phyloP scores from a whole-genome alignment of 2,329 filamentous ascomycete species.

The Graphilbum sp. region DNA sequence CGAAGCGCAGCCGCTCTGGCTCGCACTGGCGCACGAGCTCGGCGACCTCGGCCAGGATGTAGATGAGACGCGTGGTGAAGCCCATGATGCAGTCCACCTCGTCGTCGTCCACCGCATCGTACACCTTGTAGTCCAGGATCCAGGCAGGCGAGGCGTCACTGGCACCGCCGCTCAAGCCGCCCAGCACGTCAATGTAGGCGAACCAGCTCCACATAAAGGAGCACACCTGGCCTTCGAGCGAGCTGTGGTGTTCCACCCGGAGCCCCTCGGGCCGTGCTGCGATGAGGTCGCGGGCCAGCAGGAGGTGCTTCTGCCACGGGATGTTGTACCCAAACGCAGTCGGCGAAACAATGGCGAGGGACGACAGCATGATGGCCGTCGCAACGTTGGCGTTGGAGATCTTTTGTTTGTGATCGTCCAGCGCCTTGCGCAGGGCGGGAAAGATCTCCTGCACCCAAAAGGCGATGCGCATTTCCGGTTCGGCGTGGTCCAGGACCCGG shows the following conservation, averaged over 20 bases:
- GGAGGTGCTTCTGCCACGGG: slow-evolving; percentile 65
- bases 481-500: slow-evolving; percentile 53
- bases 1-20: slow-evolving; percentile 6
- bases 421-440: slow-evolving; percentile 50
- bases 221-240: slow-evolving; percentile 39
- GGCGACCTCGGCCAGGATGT: slow-evolving; percentile 55
- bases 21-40: slow-evolving; percentile 56
- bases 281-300: slow-evolving; percentile 61
- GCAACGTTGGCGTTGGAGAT: slow-evolving; percentile 61
- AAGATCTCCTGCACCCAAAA: slow-evolving; percentile 69
- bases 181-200: slow-evolving; percentile 67
- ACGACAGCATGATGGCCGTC: slow-evolving; percentile 72
- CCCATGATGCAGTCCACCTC: slow-evolving; percentile 72
- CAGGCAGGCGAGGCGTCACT: slow-evolving; percentile 32
- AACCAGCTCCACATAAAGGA: slow-evolving; percentile 73
- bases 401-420: slow-evolving; percentile 42
- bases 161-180: slow-evolving; percentile 45
- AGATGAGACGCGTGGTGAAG: slow-evolving; percentile 56
- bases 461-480: slow-evolving; percentile 64
- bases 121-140: slow-evolving; percentile 33
- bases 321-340: slow-evolving; percentile 67
- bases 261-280: slow-evolving; percentile 35
- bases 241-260: slow-evolving; percentile 30
- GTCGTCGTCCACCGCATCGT: slow-evolving; percentile 38
- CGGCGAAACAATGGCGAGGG: slow-evolving; percentile 68